These are phyloP conservation scores for Exophiala bonariae DNA, from an alignment of 2,329 filamentous ascomycete genomes.

Conservation along the genomic window DNA sequence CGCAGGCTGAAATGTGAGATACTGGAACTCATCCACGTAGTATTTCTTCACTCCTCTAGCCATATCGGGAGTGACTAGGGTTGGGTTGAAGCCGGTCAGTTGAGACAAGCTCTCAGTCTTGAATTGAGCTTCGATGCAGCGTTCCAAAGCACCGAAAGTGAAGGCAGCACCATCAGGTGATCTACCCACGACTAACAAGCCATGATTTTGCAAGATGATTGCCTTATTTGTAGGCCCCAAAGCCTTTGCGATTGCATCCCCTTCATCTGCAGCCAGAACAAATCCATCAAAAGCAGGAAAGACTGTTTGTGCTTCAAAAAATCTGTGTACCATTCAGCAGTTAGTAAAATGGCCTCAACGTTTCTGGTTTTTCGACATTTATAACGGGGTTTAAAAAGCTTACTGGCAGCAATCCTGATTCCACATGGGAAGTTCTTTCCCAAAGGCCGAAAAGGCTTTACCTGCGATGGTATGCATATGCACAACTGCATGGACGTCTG, in stretches of 20 bases:
- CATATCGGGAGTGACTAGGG: not conserved
- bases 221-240: constrained; percentile 25
- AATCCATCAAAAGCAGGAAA: constrained; percentile 41
- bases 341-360: too few species aligned
- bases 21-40: constrained; percentile 2
- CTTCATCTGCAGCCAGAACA: constrained; percentile 40
- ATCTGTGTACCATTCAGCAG: constrained; percentile 1
- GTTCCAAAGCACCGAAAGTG: constrained; percentile 55
- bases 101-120: constrained; percentile 50
- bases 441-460: constrained; percentile 62
- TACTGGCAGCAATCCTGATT: constrained; percentile 45
- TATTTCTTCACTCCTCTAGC: not conserved
- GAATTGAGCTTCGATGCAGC: constrained; percentile 54
- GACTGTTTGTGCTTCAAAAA: constrained; percentile 36
- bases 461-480: constrained; percentile 62
- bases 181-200: constrained; percentile 43
- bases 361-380: not conserved
- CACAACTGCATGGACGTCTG: constrained; percentile 58
- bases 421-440: constrained; percentile 58
- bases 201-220: constrained; percentile 34
- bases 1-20: constrained; percentile 5
- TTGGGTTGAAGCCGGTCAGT: not conserved
- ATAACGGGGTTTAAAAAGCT: too few species aligned
- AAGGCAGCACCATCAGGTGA: constrained; percentile 49
- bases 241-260: constrained; percentile 34